phyloP scores from a whole-genome alignment of 2,329 filamentous ascomycete genomes.

The Ilyonectria sp. region DNA sequence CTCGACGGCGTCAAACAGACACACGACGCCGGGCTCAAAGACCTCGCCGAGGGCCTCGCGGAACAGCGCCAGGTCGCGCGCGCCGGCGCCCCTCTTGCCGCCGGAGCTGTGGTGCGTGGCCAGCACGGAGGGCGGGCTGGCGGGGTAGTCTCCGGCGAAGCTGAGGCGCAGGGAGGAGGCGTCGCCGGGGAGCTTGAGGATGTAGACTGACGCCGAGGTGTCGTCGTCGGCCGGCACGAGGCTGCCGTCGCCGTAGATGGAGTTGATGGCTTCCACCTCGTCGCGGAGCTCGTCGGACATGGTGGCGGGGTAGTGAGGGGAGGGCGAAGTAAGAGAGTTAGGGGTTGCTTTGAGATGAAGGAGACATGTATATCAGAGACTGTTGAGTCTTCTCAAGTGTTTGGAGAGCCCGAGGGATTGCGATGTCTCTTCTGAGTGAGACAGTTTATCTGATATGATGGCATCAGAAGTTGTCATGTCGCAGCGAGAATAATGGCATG shows the following conservation, averaged over 20 bases:
- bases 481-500: slow-evolving; percentile 30
- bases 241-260: slow-evolving; percentile 83
- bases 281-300: slow-evolving; percentile 77
- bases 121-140: slow-evolving; percentile 78
- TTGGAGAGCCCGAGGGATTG: slow-evolving; percentile 25
- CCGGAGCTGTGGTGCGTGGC: slow-evolving; percentile 88
- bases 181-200: slow-evolving; percentile 78
- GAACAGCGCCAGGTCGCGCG: slow-evolving; percentile 78
- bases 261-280: slow-evolving; percentile 86
- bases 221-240: slow-evolving; percentile 61
- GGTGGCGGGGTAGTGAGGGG: slow-evolving; percentile 24
- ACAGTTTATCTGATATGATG: slow-evolving; percentile 18
- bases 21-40: slow-evolving; percentile 83
- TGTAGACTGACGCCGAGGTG: slow-evolving; percentile 57
- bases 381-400: background rate
- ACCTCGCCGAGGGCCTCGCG: slow-evolving; percentile 76
- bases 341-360: background rate
- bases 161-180: slow-evolving; percentile 72
- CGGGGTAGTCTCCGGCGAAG: slow-evolving; percentile 83
- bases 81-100: slow-evolving; percentile 79
- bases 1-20: slow-evolving; percentile 92
- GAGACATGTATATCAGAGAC: background rate
- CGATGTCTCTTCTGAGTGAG: background rate
- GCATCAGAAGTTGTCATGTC: slow-evolving; percentile 23
- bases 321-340: background rate